Percentiles rank a stretch among this genome's conserved stretches.
These are phyloP conservation scores for Tulasnella sp. DNA, from an alignment of 768 basidiomycete species.

Conservation along the genomic window DNA sequence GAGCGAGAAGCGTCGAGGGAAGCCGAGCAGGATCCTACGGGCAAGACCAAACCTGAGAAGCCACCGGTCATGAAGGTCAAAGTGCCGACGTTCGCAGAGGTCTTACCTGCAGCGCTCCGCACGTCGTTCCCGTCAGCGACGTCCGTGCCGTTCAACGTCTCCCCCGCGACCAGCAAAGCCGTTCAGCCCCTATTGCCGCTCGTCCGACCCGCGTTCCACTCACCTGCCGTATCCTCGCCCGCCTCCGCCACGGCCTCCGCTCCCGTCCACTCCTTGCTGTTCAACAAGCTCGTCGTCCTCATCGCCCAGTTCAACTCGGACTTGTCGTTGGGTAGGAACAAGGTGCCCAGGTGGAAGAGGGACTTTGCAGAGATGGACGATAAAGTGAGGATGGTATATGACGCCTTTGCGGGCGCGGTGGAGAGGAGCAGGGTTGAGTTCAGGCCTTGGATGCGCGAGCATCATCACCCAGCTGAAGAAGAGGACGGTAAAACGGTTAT, in stretches of 20 bases:
- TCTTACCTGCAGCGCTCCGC: not conserved
- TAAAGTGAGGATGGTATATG: slow-evolving; percentile 18
- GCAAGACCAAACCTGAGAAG: not conserved
- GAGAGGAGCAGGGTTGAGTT: slow-evolving; percentile 18
- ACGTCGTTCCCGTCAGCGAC: not conserved
- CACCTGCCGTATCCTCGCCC: not conserved
- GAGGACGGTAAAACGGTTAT: not conserved
- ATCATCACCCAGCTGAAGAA: not conserved
- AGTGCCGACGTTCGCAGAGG: not conserved
- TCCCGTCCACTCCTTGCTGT: not conserved
- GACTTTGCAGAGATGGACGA: slow-evolving; percentile 24
- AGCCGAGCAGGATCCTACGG: not conserved
- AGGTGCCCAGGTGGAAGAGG: slow-evolving; percentile 16
- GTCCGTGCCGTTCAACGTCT: not conserved
- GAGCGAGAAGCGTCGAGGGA: not conserved
- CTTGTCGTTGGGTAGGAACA: slow-evolving; percentile 9
- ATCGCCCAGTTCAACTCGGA: slow-evolving; percentile 22
- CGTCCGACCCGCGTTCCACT: not conserved
- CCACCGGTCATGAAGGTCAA: not conserved
- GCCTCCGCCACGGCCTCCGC: not conserved
- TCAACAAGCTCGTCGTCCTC: slow-evolving; percentile 5
- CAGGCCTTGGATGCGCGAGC: slow-evolving; percentile 15
- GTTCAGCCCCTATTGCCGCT: not conserved
- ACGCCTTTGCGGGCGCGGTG: not conserved
- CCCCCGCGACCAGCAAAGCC: not conserved